Evolutionary conservation across 2,329 filamentous ascomycete genomes (phyloP).

Genomic region (Cercospora sojina): DNA sequence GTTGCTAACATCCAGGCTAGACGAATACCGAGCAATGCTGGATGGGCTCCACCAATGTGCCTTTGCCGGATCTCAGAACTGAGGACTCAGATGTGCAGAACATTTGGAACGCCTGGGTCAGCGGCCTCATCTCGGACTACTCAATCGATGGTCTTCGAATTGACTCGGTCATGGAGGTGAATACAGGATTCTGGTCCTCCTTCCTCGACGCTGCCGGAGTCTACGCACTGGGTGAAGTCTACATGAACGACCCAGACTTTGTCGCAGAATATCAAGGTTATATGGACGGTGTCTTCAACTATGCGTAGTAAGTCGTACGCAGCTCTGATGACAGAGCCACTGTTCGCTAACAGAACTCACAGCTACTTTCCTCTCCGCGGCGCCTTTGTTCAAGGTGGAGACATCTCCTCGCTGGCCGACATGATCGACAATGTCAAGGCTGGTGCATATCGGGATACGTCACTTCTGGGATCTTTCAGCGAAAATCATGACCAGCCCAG

Average conservation of each 20-base stretch:
- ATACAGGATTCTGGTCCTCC: slow-evolving; percentile 43
- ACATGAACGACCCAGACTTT: slow-evolving; percentile 40
- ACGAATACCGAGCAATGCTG: slow-evolving; percentile 51
- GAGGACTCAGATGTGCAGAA: slow-evolving; percentile 50
- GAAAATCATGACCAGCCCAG: slow-evolving; percentile 44
- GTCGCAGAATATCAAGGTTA: slow-evolving; percentile 47
- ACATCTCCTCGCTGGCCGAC: slow-evolving; percentile 42
- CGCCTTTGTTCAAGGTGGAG: slow-evolving; percentile 42
- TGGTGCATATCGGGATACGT: slow-evolving; percentile 40
- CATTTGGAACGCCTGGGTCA: slow-evolving; percentile 61
- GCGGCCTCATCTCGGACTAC: slow-evolving; percentile 58
- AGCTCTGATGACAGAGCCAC: background rate
- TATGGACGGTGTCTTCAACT: slow-evolving; percentile 50
- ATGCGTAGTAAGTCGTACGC: slow-evolving; percentile 39
- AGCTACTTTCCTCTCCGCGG: slow-evolving; percentile 41
- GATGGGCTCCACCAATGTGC: slow-evolving; percentile 55
- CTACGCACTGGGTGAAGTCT: slow-evolving; percentile 51
- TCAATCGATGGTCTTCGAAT: slow-evolving; percentile 57
- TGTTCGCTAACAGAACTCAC: background rate
- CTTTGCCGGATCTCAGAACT: slow-evolving; percentile 63
- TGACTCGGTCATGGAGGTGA: slow-evolving; percentile 51
- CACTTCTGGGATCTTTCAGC: slow-evolving; percentile 42
- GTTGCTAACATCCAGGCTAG: slow-evolving; percentile 14
- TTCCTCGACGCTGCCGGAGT: slow-evolving; percentile 41
- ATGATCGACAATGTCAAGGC: slow-evolving; percentile 36